Conservation (phyloP, 192 early-diverging fungal genomes). For the Funneliformis geosporum region DNA sequence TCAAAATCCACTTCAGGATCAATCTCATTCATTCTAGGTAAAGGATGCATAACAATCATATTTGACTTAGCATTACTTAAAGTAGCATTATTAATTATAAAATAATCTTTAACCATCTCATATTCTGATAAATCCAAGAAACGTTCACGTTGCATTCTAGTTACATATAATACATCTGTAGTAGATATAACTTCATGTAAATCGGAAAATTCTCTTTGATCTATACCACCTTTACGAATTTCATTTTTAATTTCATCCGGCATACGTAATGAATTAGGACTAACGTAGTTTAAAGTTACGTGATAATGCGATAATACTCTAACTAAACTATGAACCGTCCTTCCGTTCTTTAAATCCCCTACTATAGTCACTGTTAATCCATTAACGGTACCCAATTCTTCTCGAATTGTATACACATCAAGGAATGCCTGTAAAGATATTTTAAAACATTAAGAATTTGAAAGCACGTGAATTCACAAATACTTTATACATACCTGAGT, state of each 20-base stretch:
- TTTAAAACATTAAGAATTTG: not conserved
- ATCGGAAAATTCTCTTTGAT: constrained; percentile 66
- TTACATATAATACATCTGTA: constrained; percentile 97
- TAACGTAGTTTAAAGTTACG: constrained; percentile 92
- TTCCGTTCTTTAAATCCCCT: constrained; percentile 96
- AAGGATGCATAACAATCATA: constrained; percentile 99
- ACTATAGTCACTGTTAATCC: constrained; percentile 94
- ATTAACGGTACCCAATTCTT: constrained; percentile 95
- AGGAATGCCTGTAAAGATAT: constrained; percentile 68
- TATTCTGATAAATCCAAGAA: constrained; percentile 81
- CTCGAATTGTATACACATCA: constrained; percentile 77
- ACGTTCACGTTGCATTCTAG: constrained; percentile 95
- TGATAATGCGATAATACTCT: constrained; percentile 87
- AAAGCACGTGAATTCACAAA: not conserved
- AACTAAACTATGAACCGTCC: constrained; percentile 96
- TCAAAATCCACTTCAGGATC: constrained; percentile 98
- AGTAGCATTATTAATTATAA: constrained; percentile 84
- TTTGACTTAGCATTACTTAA: constrained; percentile 87
- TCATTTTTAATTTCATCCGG: constrained; percentile 80
- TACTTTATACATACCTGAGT: constrained; percentile 59
- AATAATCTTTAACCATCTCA: constrained; percentile 71
- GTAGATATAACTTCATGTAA: constrained; percentile 80
- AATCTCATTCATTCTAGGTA: constrained; percentile 94
- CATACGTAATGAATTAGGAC: constrained; percentile 80
- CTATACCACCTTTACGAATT: constrained; percentile 66